Base-by-base conservation (phyloP, 2,329 filamentous ascomycete species). In the Arachnomyces sp. region DNA sequence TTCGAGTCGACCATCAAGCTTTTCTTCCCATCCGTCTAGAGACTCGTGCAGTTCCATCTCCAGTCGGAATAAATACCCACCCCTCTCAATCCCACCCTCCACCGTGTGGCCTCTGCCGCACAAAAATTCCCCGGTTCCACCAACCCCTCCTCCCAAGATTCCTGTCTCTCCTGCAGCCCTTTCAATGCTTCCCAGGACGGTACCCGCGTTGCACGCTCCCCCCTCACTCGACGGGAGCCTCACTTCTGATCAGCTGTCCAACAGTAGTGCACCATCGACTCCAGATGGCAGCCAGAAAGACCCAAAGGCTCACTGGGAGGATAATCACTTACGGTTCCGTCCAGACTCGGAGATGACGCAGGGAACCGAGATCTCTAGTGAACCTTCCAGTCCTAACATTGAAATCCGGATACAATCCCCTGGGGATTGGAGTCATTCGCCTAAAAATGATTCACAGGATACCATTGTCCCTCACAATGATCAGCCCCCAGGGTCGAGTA, bases 181-280 rank as follows among this genome's bases (percentile, higher is more conserved):
- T 50, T 79, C 79, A 8, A 81, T 84, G 55, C 78, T 94, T 59
- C 74, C 77, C 18, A 73, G 80, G 15, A 74, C 78, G 35, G 72
- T 90, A 3, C 87, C 87, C 2, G 81, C 78, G 28, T 75, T 79
- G 20, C 89, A 86, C 40, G 82, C 85, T 4, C 82, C 89, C 3
- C 90, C 90, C 3, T 95, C 90, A 3, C 71, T 94, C 3, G 89
- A 94, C 64, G 89, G 88, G 15, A 94, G 87, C 63, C 67, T 92
- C 53, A 83, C 80, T 7, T 94, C 89, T 2, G 89, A 95, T 56
- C 88, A 94, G 58, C 75, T 93, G 61, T 85, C 87, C 2, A 76
- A 74, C 39, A 74, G 88, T 59, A 94, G 87, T 54, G 86, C 86
- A 36, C 88, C 90, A 4, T 79, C 84, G 8, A 95, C 89, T 1